Conservation (phyloP, 2,329 filamentous ascomycete species). For the Aurifilum marmelostoma region DNA sequence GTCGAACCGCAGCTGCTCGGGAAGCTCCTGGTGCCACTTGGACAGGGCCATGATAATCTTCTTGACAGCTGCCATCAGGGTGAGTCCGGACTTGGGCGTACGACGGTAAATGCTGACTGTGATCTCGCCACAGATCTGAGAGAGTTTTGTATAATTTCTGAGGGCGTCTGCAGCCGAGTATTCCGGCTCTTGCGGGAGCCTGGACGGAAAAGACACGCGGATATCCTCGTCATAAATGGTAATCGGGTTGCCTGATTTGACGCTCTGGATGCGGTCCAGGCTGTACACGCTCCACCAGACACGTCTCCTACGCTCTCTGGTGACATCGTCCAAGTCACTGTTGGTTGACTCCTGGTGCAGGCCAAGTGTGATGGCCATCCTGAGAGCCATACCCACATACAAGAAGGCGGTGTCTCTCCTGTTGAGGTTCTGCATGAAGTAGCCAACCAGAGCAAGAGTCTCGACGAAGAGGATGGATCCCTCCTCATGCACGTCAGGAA, state of each 20-base stretch:
- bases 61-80: constrained; percentile 53
- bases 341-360: constrained; percentile 55
- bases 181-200: constrained; percentile 42
- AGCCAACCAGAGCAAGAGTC: constrained; percentile 56
- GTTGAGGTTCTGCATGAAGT: constrained; percentile 62
- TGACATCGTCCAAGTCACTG: constrained; percentile 41
- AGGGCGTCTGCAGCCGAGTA: constrained; percentile 53
- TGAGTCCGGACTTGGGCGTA: constrained; percentile 47
- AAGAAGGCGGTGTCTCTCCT: constrained; percentile 58
- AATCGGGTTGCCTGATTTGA: constrained; percentile 58
- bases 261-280: constrained; percentile 55
- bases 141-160: constrained; percentile 55
- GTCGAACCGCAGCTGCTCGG: constrained; percentile 51
- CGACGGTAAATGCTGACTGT: constrained; percentile 50
- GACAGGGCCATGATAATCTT: constrained; percentile 53
- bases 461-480: constrained; percentile 59
- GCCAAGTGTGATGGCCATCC: constrained; percentile 60
- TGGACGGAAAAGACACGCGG: constrained; percentile 43
- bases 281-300: constrained; percentile 63
- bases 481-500: constrained; percentile 59
- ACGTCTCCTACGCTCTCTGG: constrained; percentile 53
- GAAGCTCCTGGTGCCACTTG: constrained; percentile 53
- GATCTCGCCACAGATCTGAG: constrained; percentile 55
- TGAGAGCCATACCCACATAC: constrained; percentile 56
- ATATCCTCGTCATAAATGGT: constrained; percentile 60